Conservation (phyloP, 306 rosid genomes). For the Fagus sylvatica region DNA sequence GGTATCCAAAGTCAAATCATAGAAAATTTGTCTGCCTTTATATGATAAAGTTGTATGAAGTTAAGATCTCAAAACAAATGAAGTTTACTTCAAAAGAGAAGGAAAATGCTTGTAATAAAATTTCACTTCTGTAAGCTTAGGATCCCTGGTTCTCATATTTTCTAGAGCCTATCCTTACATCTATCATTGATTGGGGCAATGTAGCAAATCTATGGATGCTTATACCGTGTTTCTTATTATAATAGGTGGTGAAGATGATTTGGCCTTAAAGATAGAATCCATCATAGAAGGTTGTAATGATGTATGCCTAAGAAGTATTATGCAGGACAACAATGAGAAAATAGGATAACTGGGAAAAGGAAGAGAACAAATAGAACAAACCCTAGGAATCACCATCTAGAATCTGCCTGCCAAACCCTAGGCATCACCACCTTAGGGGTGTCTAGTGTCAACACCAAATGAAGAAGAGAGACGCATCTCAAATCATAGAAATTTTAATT, state of each 20-base stretch:
- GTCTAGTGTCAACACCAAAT: too few species aligned
- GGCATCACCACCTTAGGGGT: too few species aligned
- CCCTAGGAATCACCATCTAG: too few species aligned
- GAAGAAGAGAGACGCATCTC: too few species aligned
- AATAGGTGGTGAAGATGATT: constrained; percentile 61
- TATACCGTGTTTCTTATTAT: constrained; percentile 28
- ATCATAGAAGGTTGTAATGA: constrained; percentile 68
- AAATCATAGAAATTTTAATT: too few species aligned
- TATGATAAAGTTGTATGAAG: neutral
- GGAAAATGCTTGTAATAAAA: neutral
- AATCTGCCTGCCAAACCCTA: too few species aligned
- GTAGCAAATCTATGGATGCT: constrained; percentile 3
- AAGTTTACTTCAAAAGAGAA: neutral
- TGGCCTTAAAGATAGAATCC: constrained; percentile 57
- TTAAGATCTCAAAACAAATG: neutral
- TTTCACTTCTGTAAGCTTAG: neutral
- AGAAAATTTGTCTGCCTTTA: neutral
- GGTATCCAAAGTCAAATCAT: neutral
- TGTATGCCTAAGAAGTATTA: constrained; percentile 24
- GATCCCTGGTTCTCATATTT: neutral
- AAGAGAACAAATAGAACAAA: too few species aligned
- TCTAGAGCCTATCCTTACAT: constrained; percentile 1
- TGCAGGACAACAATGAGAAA: too few species aligned
- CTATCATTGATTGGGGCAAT: neutral
- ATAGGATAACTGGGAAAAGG: too few species aligned